These are phyloP conservation scores for Triticum urartu DNA, from an alignment of 176 grass and related monocot genomes.

Conservation along the genomic window DNA sequence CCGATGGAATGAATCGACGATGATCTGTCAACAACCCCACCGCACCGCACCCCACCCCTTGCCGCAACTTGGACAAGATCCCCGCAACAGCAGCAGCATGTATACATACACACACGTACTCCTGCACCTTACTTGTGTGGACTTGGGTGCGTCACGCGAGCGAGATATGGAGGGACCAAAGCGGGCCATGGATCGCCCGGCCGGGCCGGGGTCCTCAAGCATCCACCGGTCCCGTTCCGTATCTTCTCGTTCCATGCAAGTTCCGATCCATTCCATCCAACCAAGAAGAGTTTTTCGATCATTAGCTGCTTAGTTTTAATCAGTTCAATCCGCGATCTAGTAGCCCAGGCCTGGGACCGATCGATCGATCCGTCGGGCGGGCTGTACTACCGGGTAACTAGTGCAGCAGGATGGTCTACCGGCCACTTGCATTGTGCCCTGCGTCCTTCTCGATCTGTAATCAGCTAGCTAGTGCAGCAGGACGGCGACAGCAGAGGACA, in stretches of 20 bases:
- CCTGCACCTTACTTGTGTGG: neutral
- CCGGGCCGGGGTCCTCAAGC: neutral
- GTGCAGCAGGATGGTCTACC: too few species aligned
- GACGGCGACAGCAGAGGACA: neutral
- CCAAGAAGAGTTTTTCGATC: neutral
- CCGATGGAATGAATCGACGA: neutral
- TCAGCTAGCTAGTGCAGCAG: neutral
- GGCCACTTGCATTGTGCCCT: neutral
- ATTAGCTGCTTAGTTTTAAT: neutral
- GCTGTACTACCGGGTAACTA: neutral
- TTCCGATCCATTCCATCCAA: neutral
- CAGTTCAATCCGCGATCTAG: neutral
- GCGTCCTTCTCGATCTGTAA: neutral
- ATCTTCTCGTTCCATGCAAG: neutral
- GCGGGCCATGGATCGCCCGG: neutral
- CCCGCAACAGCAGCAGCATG: neutral
- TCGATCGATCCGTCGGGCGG: neutral
- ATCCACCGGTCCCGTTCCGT: neutral
- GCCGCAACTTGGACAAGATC: neutral
- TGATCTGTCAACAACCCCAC: neutral
- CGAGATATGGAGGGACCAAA: neutral
- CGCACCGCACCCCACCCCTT: neutral
- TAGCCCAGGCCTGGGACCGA: neutral
- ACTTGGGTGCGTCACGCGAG: neutral
- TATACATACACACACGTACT: neutral